Evolutionary conservation across 2,329 filamentous ascomycete species (phyloP), one percentile per base, ranked within the genome.

Genomic region (Aspergillus pseudonomiae): DNA sequence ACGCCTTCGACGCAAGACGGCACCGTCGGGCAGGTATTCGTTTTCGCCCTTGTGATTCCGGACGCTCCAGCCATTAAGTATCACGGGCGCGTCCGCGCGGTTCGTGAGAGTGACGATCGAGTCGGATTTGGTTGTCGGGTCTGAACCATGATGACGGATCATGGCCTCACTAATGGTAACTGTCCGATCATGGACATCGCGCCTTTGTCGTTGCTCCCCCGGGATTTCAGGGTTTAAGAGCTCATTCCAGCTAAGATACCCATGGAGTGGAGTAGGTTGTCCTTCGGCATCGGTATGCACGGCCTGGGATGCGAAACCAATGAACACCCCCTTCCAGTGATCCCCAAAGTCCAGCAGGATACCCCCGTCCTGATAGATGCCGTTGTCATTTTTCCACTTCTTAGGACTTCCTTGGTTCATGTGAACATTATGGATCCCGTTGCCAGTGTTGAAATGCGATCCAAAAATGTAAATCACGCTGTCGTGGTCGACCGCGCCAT

Each of bases 331-430:
- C 28, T 60, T 57, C 69, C 69, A 71, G 41, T 61, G 60, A 6
- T 61, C 36, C 30, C 34, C 43, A 16, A 63, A 64, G 30, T 65
- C 57, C 41, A 71, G 57, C 9, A 71, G 9, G 41, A 71, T 54
- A 9, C 63, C 68, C 5, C 69, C 69, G 59, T 71, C 69, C 36
- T 67, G 63, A 39, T 63, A 71, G 2, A 67, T 54, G 2, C 68
- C 67, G 26, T 70, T 64, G 26, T 68, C 67, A 2, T 1, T 4
- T 14, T 41, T 43, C 19, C 52, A 70, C 14, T 59, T 24, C 26
- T 24, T 16, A 12, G 50, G 32, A 7, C 63, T 71, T 30, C 69
- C 69, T 54, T 71, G 69, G 43, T 71, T 70, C 69, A 70, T 70
- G 56, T 71, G 69, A 5, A 70, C 43, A 50, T 71, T 64, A 19